Evolutionary conservation across 2,329 filamentous ascomycete genomes (phyloP).

Genomic region (Clonostachys byssicola): DNA sequence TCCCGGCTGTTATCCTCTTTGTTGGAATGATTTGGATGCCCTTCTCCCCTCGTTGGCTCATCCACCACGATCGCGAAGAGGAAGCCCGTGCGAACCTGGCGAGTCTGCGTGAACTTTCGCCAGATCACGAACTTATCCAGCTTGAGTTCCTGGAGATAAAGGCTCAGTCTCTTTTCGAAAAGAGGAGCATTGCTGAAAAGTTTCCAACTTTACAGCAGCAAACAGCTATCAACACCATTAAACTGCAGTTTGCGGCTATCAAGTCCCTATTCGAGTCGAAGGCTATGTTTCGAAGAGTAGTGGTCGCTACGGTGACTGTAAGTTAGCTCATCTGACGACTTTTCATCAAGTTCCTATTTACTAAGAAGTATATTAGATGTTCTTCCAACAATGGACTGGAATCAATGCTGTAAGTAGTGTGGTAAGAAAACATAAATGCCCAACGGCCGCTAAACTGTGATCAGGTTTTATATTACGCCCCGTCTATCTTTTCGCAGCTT

Average conservation of each 20-base stretch:
- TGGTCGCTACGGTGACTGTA: conserved; percentile 53
- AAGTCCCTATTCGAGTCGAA: conserved; percentile 59
- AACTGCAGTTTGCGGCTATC: conserved; percentile 66
- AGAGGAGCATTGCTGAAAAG: conserved; percentile 60
- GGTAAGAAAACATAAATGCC: neutral
- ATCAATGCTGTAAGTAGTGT: conserved; percentile 43
- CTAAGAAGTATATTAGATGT: conserved; percentile 31
- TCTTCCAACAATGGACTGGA: conserved; percentile 45
- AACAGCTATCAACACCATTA: conserved; percentile 60
- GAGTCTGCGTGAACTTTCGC: conserved; percentile 54
- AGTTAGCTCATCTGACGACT: too few species aligned
- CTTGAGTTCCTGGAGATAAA: conserved; percentile 83
- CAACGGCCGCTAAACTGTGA: neutral
- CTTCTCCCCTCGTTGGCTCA: conserved; percentile 71
- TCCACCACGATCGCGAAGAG: conserved; percentile 64
- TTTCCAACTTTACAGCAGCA: conserved; percentile 62
- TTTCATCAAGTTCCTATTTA: too few species aligned
- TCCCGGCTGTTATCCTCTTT: conserved; percentile 62
- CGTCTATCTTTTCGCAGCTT: conserved; percentile 64
- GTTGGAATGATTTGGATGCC: conserved; percentile 76
- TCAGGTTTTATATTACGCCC: conserved; percentile 59
- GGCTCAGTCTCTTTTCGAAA: conserved; percentile 73
- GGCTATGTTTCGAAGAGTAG: conserved; percentile 63
- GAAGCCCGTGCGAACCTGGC: conserved; percentile 64
- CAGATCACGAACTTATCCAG: conserved; percentile 64